A percentile compares a stretch with the other conserved stretches of the same genome.
Evolutionary conservation across 2,329 filamentous ascomycete species (phyloP).

Genomic region (Orbilia ellipsospora): DNA sequence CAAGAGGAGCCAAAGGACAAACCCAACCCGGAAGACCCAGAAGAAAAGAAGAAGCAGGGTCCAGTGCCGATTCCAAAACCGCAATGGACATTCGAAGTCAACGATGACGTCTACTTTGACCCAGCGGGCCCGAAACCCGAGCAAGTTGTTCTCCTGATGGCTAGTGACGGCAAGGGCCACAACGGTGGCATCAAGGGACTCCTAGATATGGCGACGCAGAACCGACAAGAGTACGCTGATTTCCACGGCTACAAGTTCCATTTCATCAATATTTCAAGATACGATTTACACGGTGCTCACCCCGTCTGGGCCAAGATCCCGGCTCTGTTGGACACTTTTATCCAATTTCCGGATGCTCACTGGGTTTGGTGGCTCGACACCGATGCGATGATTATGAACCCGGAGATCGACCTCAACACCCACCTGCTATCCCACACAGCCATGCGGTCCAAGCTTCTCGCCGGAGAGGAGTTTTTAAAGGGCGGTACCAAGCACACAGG

Average conservation of each 20-base stretch:
- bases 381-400: slow-evolving; percentile 63
- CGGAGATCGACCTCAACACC: slow-evolving; percentile 60
- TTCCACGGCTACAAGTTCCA: slow-evolving; percentile 62
- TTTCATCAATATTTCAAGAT: slow-evolving; percentile 63
- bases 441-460: slow-evolving; percentile 58
- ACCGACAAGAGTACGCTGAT: slow-evolving; percentile 62
- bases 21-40: slow-evolving; percentile 23
- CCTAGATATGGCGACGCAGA: slow-evolving; percentile 60
- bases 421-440: slow-evolving; percentile 61
- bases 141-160: slow-evolving; percentile 63
- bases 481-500: slow-evolving; percentile 58
- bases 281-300: slow-evolving; percentile 62
- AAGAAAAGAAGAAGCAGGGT: slow-evolving; percentile 48
- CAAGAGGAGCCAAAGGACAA: slow-evolving; percentile 21
- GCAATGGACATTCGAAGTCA: slow-evolving; percentile 57
- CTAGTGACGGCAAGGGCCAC: slow-evolving; percentile 63
- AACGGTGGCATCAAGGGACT: slow-evolving; percentile 63
- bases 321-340: slow-evolving; percentile 63
- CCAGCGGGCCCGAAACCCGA: slow-evolving; percentile 60
- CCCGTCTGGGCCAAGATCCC: slow-evolving; percentile 63
- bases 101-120: slow-evolving; percentile 60
- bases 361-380: slow-evolving; percentile 64
- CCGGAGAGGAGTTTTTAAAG: slow-evolving; percentile 59
- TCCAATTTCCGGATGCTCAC: slow-evolving; percentile 61
- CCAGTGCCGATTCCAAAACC: slow-evolving; percentile 28